Base-by-base conservation (phyloP, 192 early-diverging fungal genomes). In the Coemansia reversa region DNA sequence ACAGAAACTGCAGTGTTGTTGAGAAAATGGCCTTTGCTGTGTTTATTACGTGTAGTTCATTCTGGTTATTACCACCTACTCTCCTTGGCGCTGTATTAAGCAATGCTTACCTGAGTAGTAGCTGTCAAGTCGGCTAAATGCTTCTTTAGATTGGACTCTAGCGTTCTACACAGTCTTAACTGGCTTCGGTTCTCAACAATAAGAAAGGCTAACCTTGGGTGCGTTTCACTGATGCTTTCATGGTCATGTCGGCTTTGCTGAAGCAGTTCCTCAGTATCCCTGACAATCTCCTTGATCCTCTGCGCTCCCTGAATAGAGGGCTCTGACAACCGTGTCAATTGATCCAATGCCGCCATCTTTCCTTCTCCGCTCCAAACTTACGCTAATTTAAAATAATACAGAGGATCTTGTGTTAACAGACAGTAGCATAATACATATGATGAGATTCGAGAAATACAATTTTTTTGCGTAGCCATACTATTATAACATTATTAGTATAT, bases 271-370 rank as follows among this genome's bases (percentile, higher is more conserved):
- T 39, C 47, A 1, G 78, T 69, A 3, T 56, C 54, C 28, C 59
- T 49, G 27, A 63, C 47, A 22, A 70, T 60, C 23, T 72, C 73
- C 25, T 60, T 33, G 4, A 60, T 73, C 20, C 45, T 39, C 55
- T 72, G 73, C 5, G 78, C 73, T 18, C 78, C 78, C 50, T 75
- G 69, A 20, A 81, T 72, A 4, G 78, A 81, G 19, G 78, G 78
- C 63, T 81, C 78, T 6, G 78, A 81, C 22, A 81, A 62, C 24
- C 69, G 60, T n/a, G 78, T 67, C 7, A 81, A 66, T 39, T 67
- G 65, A 22, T 81, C 78, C 4, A 81, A 66, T 16, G 78, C 72
- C 4, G 78, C 78, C 78, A 81, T 81, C 7, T 16, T 16, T 16
- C 39, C 39, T 45, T 45, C 14, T 45, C 39, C 14, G 12, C 39